Percentiles rank a stretch among this genome's conserved stretches.
These are phyloP conservation scores for Calycina herbarum DNA, from an alignment of 2,329 filamentous ascomycete species.

Conservation along the genomic window DNA sequence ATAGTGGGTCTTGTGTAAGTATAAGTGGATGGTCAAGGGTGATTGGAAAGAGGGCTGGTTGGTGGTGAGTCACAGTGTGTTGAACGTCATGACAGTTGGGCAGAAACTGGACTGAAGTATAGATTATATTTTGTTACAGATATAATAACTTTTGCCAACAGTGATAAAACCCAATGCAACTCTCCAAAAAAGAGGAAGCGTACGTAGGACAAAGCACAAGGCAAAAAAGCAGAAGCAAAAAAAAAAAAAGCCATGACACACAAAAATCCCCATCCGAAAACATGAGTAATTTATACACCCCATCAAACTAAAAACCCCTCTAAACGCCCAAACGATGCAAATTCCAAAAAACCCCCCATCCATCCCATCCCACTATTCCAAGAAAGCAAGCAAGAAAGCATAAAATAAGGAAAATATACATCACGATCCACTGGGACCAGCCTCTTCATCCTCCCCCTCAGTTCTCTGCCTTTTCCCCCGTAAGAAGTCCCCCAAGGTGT, in stretches of 20 bases:
- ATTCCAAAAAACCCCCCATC: background rate
- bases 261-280: background rate
- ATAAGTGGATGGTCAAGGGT: background rate
- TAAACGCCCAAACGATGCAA: conserved; percentile 4
- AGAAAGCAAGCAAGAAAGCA: conserved; percentile 15
- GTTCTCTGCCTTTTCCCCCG: conserved; percentile 25
- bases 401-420: conserved; percentile 18
- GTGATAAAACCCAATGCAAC: background rate
- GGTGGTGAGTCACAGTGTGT: background rate
- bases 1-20: background rate
- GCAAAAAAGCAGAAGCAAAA: background rate
- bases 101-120: background rate
- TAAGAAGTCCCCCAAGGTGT: conserved; percentile 34
- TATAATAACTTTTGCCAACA: background rate
- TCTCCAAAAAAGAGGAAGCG: background rate
- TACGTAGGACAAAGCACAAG: no score
- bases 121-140: background rate
- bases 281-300: background rate
- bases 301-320: background rate
- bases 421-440: conserved; percentile 33
- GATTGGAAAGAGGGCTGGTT: background rate
- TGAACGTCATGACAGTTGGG: background rate
- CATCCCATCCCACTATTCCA: conserved; percentile 5
- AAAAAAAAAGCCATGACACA: background rate
- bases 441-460: conserved; percentile 30